phyloP scores from a whole-genome alignment of 139 green algal species.

The Auxenochlorella protothecoides region DNA sequence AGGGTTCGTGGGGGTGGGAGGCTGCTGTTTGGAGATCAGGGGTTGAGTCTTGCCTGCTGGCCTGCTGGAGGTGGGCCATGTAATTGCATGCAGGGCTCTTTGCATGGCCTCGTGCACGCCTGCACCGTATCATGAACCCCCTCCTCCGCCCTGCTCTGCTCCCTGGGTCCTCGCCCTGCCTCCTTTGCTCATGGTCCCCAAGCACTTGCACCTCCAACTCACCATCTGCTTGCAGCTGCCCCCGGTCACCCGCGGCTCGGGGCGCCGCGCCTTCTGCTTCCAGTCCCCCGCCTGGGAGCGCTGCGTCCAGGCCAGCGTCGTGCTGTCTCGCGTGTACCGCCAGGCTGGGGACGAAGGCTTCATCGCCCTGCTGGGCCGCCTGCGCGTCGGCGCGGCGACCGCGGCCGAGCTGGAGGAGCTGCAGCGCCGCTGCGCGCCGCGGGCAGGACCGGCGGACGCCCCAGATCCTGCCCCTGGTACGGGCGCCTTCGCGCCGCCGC shows the following conservation, averaged over 20 bases:
- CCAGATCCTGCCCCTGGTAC: too few species aligned
- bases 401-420: neutral
- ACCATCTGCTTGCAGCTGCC: neutral
- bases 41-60: neutral
- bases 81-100: neutral
- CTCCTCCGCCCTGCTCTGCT: too few species aligned
- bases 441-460: too few species aligned
- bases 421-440: too few species aligned
- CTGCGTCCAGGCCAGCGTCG: conserved; percentile 30
- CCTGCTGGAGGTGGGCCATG: neutral
- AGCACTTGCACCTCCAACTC: neutral
- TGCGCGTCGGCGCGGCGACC: neutral
- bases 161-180: too few species aligned
- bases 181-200: neutral
- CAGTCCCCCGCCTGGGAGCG: conserved; percentile 35
- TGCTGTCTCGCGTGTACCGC: conserved; percentile 45
- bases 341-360: conserved; percentile 16
- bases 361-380: too few species aligned
- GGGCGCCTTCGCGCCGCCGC: neutral
- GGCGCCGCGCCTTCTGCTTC: conserved; percentile 40
- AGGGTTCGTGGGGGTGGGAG: neutral
- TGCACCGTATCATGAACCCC: neutral
- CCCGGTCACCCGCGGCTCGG: too few species aligned
- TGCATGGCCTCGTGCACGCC: neutral
- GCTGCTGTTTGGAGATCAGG: neutral